Base-by-base conservation (phyloP, 164 flowering plant species). In the Malania oleifera region DNA sequence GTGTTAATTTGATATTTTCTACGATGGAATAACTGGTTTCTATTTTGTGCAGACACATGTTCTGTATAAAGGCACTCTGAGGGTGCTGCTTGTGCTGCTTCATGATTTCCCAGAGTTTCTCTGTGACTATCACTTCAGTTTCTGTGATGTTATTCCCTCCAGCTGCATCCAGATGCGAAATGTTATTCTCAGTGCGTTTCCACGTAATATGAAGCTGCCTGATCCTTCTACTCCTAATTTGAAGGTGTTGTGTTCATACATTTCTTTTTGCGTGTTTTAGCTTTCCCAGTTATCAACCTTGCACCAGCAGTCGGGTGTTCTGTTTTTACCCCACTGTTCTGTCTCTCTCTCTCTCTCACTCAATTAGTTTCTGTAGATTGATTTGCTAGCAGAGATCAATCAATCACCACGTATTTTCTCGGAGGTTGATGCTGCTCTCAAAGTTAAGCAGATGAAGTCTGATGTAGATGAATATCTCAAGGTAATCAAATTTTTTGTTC, bases 161-260 rank as follows among this genome's bases (percentile, higher is more conserved):
- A 95, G 85, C 70, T 95, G 99, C 82, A 91, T 95, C 62, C 99
- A 95, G 73, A 91, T 95, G 99, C 82, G 99, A 20, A 95, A 91
- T 76, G 88, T 91, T 45, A 84, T 95, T 64, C 90, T 95, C 26
- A 95, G 99, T 76, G 97, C 98, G 40, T 95, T 91, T 74, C 99
- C 99, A 14, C 89, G 87, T 64, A 91, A 87, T 67, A 91, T 91
- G 97, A 87, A 92, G 83, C 77, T 95, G 18, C 99, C 99, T 24
- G 99, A 95, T 75, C 99, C 99, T 38, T 85, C 91, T 15, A 89
- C 98, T 57, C 99, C 98, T 20, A 91, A 91, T 72, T 75, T 95
- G 52, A 95, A 95, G 98, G 99, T 89, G 22, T 10, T 22, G 34
- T 29, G 13, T 14, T 28, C 0, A 26, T 40, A 44, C 19, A n/a